Base-by-base conservation (phyloP, 1,139 yeast species). In the Candida sanyaensis region DNA sequence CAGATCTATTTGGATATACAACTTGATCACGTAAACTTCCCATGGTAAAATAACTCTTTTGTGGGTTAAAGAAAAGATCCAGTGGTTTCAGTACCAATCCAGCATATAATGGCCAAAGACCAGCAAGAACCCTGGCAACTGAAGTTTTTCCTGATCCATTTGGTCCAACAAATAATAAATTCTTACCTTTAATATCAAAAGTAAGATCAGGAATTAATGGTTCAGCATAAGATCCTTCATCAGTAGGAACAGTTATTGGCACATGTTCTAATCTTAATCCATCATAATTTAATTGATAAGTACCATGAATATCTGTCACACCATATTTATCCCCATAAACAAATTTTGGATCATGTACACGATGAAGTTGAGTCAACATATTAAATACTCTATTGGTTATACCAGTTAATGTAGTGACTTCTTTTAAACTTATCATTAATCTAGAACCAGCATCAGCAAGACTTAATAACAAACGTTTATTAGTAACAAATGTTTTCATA, bases 371-470 rank as follows among this genome's bases (percentile, higher is more conserved):
- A 10, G 88, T 77, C 53, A 92, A 72, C 48, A 92, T 72, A 29
- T 82, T 81, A 68, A 88, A 92, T 1, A 92, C 88, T 55, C 97
- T 73, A 56, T 90, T 93, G 1, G 97, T 90, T 63, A 88, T 88
- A 9, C 97, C 97, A 1, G 96, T 89, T 50, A 92, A 76, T 65
- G 86, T 93, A 11, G 96, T 88, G n/a, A 92, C 80, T 66, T 91
- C 97, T 64, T 92, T 91, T 56, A 91, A 88, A 2, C 97, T 90
- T 65, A 90, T 90, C 97, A 92, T 91, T 71, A 92, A 78, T 55
- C 97, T 78, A n/a, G 96, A 88, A 6, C 97, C 97, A 0, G 98
- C 97, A 69, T 92, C 98, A 1, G 97, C 97, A 62, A 92, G 77
- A 5, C 95, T 86, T 57, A 92, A 77, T 88, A 92, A 85, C 56